Evolutionary conservation across 2,329 filamentous ascomycete species (phyloP).

Genomic region (Epicoccum nigrum): DNA sequence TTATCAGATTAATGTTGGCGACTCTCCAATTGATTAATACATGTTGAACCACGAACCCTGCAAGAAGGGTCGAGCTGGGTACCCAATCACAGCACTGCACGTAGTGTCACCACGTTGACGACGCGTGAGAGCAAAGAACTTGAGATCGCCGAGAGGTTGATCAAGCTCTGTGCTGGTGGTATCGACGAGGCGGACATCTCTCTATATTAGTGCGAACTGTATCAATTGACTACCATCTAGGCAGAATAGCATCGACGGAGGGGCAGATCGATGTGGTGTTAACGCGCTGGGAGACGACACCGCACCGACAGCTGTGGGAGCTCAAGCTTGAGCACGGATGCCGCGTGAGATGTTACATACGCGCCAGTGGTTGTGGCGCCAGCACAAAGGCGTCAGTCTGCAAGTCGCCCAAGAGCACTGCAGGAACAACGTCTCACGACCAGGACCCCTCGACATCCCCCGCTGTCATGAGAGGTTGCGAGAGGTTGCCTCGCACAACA

Average conservation of each 20-base stretch:
- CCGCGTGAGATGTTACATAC: constrained; percentile 1
- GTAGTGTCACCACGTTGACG: constrained; percentile 26
- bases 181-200: background rate
- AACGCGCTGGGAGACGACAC: constrained; percentile 17
- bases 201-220: constrained; percentile 1
- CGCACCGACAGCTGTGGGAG: constrained; percentile 7
- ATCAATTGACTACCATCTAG: background rate
- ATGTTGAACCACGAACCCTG: constrained; percentile 8
- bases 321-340: constrained; percentile 20
- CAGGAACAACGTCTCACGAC: constrained; percentile 13
- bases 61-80: background rate
- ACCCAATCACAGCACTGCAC: constrained; percentile 31
- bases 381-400: background rate
- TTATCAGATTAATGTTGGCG: background rate
- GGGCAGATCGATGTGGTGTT: background rate
- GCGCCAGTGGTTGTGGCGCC: constrained; percentile 15
- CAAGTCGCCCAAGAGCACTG: constrained; percentile 8
- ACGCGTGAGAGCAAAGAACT: constrained; percentile 23
- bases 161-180: background rate
- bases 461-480: constrained; percentile 3
- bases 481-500: constrained; percentile 10
- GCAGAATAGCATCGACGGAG: background rate
- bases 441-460: background rate
- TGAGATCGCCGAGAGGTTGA: constrained; percentile 4
- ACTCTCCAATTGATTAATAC: constrained; percentile 2